These are phyloP conservation scores for Orbilia blumenaviensis DNA, from an alignment of 2,329 filamentous ascomycete genomes.

Conservation along the genomic window DNA sequence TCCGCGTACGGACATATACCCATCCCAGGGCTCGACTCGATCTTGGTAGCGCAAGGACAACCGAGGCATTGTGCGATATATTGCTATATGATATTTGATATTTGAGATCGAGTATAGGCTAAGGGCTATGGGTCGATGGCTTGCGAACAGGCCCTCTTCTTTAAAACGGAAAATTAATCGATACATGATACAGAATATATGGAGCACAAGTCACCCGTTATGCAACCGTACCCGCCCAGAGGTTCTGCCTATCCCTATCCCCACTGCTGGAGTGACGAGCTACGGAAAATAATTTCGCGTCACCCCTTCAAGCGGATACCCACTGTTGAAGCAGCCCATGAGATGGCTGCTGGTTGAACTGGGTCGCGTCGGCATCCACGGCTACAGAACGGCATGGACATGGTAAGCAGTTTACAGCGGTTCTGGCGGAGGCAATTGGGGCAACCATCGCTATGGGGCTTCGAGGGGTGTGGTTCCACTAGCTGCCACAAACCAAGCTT, in stretches of 20 bases:
- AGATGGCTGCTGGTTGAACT: conserved; percentile 7
- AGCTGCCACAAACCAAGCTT: conserved; percentile 31
- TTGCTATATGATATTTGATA: conserved; percentile 25
- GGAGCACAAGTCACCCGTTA: conserved; percentile 8
- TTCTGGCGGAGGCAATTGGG: conserved; percentile 9
- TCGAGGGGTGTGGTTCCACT: conserved; percentile 43
- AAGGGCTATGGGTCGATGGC: conserved; percentile 9
- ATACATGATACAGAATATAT: conserved; percentile 23
- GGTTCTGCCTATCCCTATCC: conserved; percentile 13
- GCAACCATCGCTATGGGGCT: conserved; percentile 32
- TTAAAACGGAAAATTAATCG: conserved; percentile 42
- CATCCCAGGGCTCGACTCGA: conserved; percentile 11
- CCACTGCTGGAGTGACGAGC: conserved; percentile 15
- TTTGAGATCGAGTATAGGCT: conserved; percentile 44
- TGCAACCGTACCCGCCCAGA: conserved; percentile 23
- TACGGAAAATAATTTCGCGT: conserved; percentile 51
- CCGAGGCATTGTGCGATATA: conserved; percentile 37
- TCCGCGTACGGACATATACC: conserved; percentile 31
- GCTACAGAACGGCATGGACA: conserved; percentile 22
- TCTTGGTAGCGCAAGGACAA: conserved; percentile 37
- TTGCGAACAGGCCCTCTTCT: conserved; percentile 12
- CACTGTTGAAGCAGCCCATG: conserved; percentile 7
- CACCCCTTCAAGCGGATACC: conserved; percentile 23
- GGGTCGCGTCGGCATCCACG: conserved; percentile 23
- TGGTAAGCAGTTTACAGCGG: background rate